Evolutionary conservation across 768 basidiomycete genomes (phyloP), one percentile per base, ranked within the genome.

Genomic region (Russula griseocarnosa): DNA sequence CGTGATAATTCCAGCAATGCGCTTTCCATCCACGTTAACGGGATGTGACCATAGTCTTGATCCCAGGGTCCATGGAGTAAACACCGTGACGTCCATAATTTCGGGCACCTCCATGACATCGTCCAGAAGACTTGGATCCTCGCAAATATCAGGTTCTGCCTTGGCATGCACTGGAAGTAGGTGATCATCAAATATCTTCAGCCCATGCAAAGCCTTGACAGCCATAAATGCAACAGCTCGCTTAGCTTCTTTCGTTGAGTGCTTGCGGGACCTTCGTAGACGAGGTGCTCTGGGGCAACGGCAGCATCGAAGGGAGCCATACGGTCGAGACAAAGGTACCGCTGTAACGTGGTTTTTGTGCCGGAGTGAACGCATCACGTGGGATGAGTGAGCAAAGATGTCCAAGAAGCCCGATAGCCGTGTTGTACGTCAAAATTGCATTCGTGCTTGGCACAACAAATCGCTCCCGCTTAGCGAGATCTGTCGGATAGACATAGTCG

Each of bases 111-210:
- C 71, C 49, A 75, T 76, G 60, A 82, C 72, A 61, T 81, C 76
- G n/a, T 68, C 66, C 40, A 82, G 74, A 3, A 71, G 72, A 30
- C 76, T 70, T 16, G 81, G 84, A 56, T 87, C 84, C 0, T 79
- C 78, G 67, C 86, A 85, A 58, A 82, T 78, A 32, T 80, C 79
- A 34, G 77, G 78, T 5, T 78, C 82, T 46, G 76, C 76, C 32
- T 81, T 74, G 50, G 79, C 79, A 16, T 84, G 79, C n/a, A 81
- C 77, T 0, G 94, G 93, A 11, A 93, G 79, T 3, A 96, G 80
- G 70, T 89, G 86, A 61, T 93, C 86, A 69, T 95, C 87, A 68
- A 94, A 87, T 5, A 91, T 86, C 32, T 87, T 82, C n/a, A 91
- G 75, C 32, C 78, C 76, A 64, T 86, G 82, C 18, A 96, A 79